Base-by-base conservation (phyloP, 768 basidiomycete genomes). In the Russula olivacea region DNA sequence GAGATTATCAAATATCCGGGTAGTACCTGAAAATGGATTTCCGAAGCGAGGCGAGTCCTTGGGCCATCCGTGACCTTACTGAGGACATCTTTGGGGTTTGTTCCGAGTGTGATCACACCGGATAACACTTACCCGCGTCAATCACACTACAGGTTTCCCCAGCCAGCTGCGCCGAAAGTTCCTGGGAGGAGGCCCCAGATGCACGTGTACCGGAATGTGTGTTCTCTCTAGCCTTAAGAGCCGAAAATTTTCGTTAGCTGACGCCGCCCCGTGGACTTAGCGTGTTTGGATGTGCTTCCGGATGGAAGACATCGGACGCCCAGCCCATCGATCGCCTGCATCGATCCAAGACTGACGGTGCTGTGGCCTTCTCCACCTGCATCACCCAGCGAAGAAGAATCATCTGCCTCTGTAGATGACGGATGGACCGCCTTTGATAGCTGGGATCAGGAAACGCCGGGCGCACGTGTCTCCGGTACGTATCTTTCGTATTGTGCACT, bases 271-370 rank as follows among this genome's bases (percentile, higher is more conserved):
- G 43, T 23, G 47, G 47, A 17, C 47, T 41, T 30, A 28, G 61
- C 40, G 21, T 55, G 52, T 14, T 21, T 54, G 5, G 32, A 48
- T 36, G 30, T 28, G 48, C 41, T 40, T 59, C 51, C 12, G 19
- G 43, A 43, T 32, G 52, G 23, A 52, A 41, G 51, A 41, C 28
- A 54, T 47, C 30, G 47, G 58, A 54, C 38, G 58, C 62, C 58
- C 45, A 54, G 58, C 28, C 57, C 57, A 14, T 48, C 62, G 3
- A 51, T 45, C 23, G 15, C 52, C 23, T 63, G 62, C 52, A 59
- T 63, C 38, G 62, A 63, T 49, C 62, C 62, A 17, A 63, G 48
- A 43, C 17, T 63, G 28, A 63, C 62, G 3, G 28, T 63, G 28
- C 9, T 63, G 7, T 59, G 43, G 51, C 52, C 57, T 7, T 48